Conservation (phyloP, 2,329 filamentous ascomycete species). For the Aspergillus ustus region DNA sequence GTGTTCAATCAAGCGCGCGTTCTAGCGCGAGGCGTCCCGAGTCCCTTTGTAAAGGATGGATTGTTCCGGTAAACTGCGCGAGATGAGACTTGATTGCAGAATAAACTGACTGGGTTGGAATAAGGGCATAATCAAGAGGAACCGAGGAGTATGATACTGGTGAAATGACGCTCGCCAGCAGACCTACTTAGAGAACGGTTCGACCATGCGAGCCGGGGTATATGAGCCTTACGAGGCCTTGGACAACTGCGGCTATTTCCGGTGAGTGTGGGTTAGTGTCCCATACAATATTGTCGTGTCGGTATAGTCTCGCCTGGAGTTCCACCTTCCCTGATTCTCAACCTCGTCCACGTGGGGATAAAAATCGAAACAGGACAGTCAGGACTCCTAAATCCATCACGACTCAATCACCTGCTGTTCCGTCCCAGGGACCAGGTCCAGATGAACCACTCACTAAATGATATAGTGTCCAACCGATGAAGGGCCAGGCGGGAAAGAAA, state of each 20-base stretch:
- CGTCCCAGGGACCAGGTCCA: background rate
- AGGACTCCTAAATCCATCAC: background rate
- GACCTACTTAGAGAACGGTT: background rate
- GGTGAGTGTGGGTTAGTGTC: constrained; percentile 16
- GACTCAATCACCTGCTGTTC: background rate
- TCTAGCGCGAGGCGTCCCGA: background rate
- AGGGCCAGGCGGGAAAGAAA: background rate
- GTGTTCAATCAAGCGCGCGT: background rate
- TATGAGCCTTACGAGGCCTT: background rate
- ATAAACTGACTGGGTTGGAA: background rate
- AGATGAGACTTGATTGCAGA: background rate
- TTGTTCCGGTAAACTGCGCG: background rate
- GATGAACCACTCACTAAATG: background rate
- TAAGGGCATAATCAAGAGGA: background rate
- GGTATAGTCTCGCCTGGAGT: background rate
- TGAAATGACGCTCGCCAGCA: background rate
- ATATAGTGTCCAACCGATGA: background rate
- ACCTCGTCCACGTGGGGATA: background rate
- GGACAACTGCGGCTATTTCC: background rate
- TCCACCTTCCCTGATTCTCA: background rate
- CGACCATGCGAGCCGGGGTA: background rate
- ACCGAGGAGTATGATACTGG: background rate
- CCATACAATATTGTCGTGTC: background rate
- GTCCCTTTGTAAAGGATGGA: no score
- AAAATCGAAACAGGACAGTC: background rate